Base-by-base conservation (phyloP, 2,329 filamentous ascomycete species). In the Trichoderma aggressivum region DNA sequence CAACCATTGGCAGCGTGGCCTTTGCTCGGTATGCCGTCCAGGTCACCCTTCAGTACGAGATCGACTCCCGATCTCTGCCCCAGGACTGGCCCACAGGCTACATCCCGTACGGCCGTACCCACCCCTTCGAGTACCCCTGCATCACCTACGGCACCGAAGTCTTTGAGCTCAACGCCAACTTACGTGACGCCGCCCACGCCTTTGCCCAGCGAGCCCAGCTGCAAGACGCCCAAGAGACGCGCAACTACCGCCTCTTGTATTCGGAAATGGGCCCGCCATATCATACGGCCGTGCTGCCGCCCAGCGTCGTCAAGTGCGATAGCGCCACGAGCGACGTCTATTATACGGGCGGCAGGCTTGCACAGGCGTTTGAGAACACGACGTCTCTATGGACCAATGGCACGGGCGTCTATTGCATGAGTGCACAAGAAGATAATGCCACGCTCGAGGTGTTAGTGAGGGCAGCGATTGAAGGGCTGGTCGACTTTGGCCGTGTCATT, bases 11-110 rank as follows among this genome's bases (percentile, higher is more conserved):
- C 58, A 86, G 87, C 53, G 91, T 92, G 0, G 90, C 90, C 1
- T 88, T 94, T 68, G 87, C 89, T 47, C 86, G 88, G 26, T 94
- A 89, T 76, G 88, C 91, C 0, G 86, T 94, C 6, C 92, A 94
- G 77, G 91, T 93, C 3, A 91, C 89, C 0, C 82, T 94, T 67
- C 91, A 94, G 79, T 92, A 93, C 74, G 92, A 94, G 79, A 88
- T 94, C 72, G 91, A 94, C 75, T 82, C 87, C 1, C 87, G 91
- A 39, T 91, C 93, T 72, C 87, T 92, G 39, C 90, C 91, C 0
- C 77, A 77, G 2, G 90, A 89, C 78, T 93, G 86, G 80, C 82
- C 85, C 1, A 91, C 90, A 0, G 91, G 91, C 6, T 94, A 94
- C 78, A 84, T 94, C 34, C 86, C 90, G 1, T 89, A 88, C 75